Base-by-base conservation (phyloP, 805 yeast species). In the Wickerhamiella galacta region DNA sequence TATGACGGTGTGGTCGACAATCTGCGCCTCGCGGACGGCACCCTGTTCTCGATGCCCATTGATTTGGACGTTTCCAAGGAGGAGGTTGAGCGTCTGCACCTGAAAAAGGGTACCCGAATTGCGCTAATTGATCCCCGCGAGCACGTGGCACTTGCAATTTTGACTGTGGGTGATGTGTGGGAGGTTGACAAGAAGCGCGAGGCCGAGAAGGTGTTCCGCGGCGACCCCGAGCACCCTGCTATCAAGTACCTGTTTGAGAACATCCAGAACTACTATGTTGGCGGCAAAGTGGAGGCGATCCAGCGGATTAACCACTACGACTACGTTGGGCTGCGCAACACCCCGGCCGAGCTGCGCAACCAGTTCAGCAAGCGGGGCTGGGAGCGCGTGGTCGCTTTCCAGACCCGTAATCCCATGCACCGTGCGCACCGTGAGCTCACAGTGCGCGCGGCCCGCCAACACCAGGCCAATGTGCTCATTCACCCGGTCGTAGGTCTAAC, bases 381-480 rank as follows among this genome's bases (percentile, higher is more conserved):
- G 95, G 68, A 71, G 48, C 66, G 72, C 49, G 79, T 85, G 35
- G 96, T 85, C 30, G 96, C 96, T 21, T 85, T 85, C 75, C 96
- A 85, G 63, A 85, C 96, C 27, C 72, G 96, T 64, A 85, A 85
- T 63, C 96, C 96, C 45, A 87, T 85, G 95, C 96, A 85, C 59
- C 74, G 96, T 56, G 96, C 96, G 21, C 96, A 85, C 58, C 71
- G 95, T 56, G 96, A 85, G 58, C 65, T 85, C 50, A 85, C 96
- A 11, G 93, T 85, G 30, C 71, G 95, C 48, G 96, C 95, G 23
- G 95, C 96, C n/a, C 71, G 83, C 49, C 90, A 80, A 45, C 72
- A 82, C 45, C 76, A 82, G 44, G 83, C 87, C 30, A 76, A 79
- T 43, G 76, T 85, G 35, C 66, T 85, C 57, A 82, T 85, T 51